A percentile compares a stretch with the other conserved stretches of the same genome.
Conservation (phyloP, 108 stramenopile genomes). For the Fistulifera solaris region DNA sequence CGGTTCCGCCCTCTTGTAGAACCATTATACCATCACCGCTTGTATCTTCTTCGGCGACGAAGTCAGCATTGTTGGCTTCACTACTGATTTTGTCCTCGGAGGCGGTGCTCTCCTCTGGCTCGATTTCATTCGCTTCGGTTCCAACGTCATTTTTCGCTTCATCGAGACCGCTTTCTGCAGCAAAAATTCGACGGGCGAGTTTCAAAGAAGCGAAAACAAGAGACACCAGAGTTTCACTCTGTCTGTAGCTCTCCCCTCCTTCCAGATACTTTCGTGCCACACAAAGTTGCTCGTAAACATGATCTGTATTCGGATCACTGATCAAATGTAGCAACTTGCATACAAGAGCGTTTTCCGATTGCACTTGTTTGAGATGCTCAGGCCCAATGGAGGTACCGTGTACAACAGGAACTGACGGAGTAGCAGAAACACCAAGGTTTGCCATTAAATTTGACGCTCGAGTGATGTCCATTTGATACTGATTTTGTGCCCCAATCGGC, state of each 20-base stretch:
- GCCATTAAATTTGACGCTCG: conserved; percentile 68
- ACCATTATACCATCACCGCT: neutral
- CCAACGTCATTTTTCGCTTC: conserved; percentile 5
- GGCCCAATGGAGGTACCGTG: too few species aligned
- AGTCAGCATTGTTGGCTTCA: neutral
- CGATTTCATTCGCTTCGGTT: neutral
- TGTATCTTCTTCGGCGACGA: conserved; percentile 1
- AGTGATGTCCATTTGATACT: conserved; percentile 20
- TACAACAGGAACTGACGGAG: neutral
- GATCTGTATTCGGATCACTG: conserved; percentile 78
- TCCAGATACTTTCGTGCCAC: conserved; percentile 61
- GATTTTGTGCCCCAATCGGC: conserved; percentile 9
- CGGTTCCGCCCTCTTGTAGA: neutral
- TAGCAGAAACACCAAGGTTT: conserved; percentile 42
- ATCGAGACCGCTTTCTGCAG: conserved; percentile 22
- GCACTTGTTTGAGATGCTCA: neutral
- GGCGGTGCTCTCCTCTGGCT: conserved; percentile 1
- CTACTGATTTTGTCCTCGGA: conserved; percentile 4
- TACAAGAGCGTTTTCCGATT: conserved; percentile 54
- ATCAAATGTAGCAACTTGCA: conserved; percentile 87
- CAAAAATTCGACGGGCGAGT: conserved; percentile 60
- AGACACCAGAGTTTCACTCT: conserved; percentile 64
- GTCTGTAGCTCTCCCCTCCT: conserved; percentile 47
- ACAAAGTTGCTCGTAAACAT: conserved; percentile 67
- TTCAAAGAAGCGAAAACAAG: conserved; percentile 76